Evolutionary conservation across 2,329 filamentous ascomycete species (phyloP).

Genomic region (Arthroderma uncinatum): DNA sequence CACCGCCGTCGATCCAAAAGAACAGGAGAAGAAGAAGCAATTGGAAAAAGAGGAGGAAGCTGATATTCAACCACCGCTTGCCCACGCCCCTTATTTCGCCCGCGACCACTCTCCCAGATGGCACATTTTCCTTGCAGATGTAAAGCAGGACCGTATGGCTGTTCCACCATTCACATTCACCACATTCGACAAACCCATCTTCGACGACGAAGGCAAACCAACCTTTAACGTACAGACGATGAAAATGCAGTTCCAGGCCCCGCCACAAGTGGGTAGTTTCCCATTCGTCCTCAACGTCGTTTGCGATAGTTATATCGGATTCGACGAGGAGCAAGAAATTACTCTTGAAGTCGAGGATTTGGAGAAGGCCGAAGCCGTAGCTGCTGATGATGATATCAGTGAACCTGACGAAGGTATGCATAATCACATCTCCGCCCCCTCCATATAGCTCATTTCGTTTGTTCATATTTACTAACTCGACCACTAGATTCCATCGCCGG

Average conservation of each 20-base stretch:
- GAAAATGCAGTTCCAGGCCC: slow-evolving; percentile 93
- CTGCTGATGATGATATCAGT: slow-evolving; percentile 86
- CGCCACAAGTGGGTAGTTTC: slow-evolving; percentile 83
- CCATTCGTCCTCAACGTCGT: slow-evolving; percentile 89
- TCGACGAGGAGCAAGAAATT: slow-evolving; percentile 85
- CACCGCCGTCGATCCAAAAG: slow-evolving; percentile 46
- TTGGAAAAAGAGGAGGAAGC: slow-evolving; percentile 37
- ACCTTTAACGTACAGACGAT: slow-evolving; percentile 93
- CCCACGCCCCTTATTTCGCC: slow-evolving; percentile 79
- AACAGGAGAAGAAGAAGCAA: slow-evolving; percentile 52
- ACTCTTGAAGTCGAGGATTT: slow-evolving; percentile 81
- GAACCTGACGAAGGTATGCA: slow-evolving; percentile 91
- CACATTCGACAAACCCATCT: slow-evolving; percentile 80
- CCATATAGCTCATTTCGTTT: background rate
- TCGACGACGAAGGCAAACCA: slow-evolving; percentile 66
- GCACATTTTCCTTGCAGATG: slow-evolving; percentile 90
- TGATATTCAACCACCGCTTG: slow-evolving; percentile 67
- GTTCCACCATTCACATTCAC: slow-evolving; percentile 95
- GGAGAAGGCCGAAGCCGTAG: slow-evolving; percentile 67
- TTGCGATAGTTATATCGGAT: slow-evolving; percentile 89
- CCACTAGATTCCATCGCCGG: slow-evolving; percentile 70
- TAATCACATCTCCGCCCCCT: background rate
- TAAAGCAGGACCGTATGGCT: slow-evolving; percentile 88
- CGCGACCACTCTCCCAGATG: slow-evolving; percentile 82
- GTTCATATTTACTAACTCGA: slow-evolving; percentile 19